Evolutionary conservation across 2,329 filamentous ascomycete genomes (phyloP).

Genomic region (Ophiocordyceps camponoti-saundersi): DNA sequence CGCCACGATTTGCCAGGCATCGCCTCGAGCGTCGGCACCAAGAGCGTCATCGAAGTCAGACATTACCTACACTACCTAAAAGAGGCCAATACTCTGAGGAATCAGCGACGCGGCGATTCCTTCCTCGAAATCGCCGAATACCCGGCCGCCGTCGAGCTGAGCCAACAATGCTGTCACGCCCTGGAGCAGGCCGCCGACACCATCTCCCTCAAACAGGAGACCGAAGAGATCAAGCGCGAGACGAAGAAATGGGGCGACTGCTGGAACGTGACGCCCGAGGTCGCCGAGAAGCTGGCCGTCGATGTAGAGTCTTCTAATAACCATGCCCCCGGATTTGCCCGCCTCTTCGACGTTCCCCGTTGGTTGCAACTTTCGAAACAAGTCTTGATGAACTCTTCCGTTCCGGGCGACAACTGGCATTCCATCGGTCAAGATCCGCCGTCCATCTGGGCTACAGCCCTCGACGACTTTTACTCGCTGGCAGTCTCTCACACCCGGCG

Average conservation of each 20-base stretch:
- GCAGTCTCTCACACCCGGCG: slow-evolving; percentile 50
- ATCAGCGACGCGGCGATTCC: slow-evolving; percentile 13
- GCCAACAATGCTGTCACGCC: slow-evolving; percentile 42
- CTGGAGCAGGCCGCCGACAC: slow-evolving; percentile 54
- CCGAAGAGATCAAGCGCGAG: slow-evolving; percentile 42
- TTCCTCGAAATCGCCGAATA: slow-evolving; percentile 35
- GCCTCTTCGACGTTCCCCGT: slow-evolving; percentile 37
- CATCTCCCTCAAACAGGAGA: slow-evolving; percentile 46
- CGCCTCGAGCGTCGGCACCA: slow-evolving; percentile 45
- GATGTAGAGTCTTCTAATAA: slow-evolving; percentile 6
- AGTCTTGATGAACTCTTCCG: slow-evolving; percentile 59
- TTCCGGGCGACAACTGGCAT: slow-evolving; percentile 51
- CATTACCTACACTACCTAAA: slow-evolving; percentile 51
- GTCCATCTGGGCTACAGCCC: slow-evolving; percentile 54
- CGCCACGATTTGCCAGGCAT: slow-evolving; percentile 45
- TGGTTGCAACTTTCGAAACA: slow-evolving; percentile 49
- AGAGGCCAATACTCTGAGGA: slow-evolving; percentile 24
- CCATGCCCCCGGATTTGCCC: slow-evolving; percentile 26
- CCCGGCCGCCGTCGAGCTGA: slow-evolving; percentile 58
- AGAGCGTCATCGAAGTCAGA: slow-evolving; percentile 57
- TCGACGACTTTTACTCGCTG: slow-evolving; percentile 61
- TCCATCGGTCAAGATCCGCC: slow-evolving; percentile 43
- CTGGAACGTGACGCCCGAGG: slow-evolving; percentile 44
- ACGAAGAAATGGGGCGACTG: slow-evolving; percentile 39
- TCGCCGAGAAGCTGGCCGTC: slow-evolving; percentile 15